Evolutionary conservation across 2,329 filamentous ascomycete species (phyloP), one percentile per base, ranked within the genome.

Genomic region (Dryadomyces quercivorus): DNA sequence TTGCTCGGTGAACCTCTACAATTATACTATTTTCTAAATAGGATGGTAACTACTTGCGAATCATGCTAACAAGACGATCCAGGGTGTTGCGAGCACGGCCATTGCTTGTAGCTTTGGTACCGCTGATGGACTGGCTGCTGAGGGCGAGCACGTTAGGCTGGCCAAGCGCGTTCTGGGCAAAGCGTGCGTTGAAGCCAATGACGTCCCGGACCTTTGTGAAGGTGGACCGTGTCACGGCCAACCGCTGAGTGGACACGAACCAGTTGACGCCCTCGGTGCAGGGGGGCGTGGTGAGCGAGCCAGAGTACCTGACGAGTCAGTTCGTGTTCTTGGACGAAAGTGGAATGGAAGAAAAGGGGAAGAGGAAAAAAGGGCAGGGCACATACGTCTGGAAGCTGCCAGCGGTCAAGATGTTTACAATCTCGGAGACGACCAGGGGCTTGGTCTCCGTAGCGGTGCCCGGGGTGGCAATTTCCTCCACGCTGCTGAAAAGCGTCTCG

Each of bases 271-370:
- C 69, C 61, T 77, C 74, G 15, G 65, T 65, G 66, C 74, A 77
- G 2, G 74, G 74, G 20, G 74, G 74, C 9, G 73, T 76, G 13
- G 74, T 76, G 40, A 76, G 66, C 4, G 73, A 75, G 26, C 74
- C 74, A 2, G 67, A 62, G 63, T 77, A 74, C 22, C 66, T 70
- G 50, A 20, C 54, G 16, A n/a, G 21, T 50, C 42, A 53, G 53
- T 15, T 31, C 7, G 50, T 38, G n/a, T 31, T 31, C 18, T 42
- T n/a, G n/a, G 26, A 16, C 8, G 5, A 48, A 13, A 18, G 26
- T 12, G 15, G 2, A 5, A 7, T 13, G 4, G 6, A 2, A 9
- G 20, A 45, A 20, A 31, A 13, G 20, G 3, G 36, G 34, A n/a
- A 46, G 13, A n/a, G 6, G 22, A 2, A 22, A 18, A 16, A 22